A percentile compares a stretch with the other conserved stretches of the same genome.
Conservation (phyloP, 2,329 filamentous ascomycete species). For the Rosellinia necatrix region DNA sequence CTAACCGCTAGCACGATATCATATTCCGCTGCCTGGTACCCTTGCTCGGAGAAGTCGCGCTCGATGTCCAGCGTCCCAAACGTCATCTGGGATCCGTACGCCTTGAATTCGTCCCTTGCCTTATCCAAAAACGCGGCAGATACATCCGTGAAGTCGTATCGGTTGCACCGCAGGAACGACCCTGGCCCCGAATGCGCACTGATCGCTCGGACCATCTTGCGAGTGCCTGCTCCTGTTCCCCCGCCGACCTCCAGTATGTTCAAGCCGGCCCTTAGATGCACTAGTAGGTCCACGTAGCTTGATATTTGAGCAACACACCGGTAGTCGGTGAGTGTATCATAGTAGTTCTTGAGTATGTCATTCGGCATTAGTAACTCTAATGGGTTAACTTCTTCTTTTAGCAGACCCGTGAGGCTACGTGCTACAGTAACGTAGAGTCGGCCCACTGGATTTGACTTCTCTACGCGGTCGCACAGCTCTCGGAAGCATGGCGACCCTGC, state of each 20-base stretch:
- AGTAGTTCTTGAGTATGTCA: no score
- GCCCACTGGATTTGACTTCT: no score
- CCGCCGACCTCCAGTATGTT: constrained; percentile 48
- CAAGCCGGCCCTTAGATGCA: constrained; percentile 41
- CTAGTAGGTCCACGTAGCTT: neutral
- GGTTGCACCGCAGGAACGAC: constrained; percentile 29
- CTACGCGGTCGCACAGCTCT: no score
- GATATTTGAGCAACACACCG: neutral
- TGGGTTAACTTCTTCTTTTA: no score
- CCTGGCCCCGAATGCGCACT: constrained; percentile 19
- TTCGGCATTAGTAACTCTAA: no score
- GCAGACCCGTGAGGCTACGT: no score
- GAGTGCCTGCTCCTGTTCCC: constrained; percentile 43
- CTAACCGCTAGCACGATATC: constrained; percentile 25
- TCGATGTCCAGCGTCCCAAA: constrained; percentile 22
- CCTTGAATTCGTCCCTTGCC: neutral
- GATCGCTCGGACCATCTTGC: constrained; percentile 17
- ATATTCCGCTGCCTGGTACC: constrained; percentile 1
- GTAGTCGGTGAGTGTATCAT: neutral
- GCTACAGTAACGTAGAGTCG: no score
- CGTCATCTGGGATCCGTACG: neutral
- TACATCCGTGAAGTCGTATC: constrained; percentile 47
- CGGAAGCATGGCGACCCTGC: neutral
- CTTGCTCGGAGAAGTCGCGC: neutral
- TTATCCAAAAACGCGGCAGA: constrained; percentile 31